Conservation (phyloP, 805 yeast genomes). For the Yamadazyma olivae region DNA sequence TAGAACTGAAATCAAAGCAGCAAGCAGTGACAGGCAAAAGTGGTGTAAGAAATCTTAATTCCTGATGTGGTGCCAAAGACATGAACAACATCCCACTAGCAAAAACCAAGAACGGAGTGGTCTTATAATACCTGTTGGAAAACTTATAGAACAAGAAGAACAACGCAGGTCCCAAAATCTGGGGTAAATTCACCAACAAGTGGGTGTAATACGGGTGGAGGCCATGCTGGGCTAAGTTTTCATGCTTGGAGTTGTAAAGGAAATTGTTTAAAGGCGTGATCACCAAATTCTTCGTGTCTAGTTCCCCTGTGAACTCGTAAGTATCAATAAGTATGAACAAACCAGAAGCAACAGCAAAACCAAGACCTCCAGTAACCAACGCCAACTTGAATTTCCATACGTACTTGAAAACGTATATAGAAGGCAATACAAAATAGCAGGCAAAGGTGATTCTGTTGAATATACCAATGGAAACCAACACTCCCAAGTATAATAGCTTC, state of each 20-base stretch:
- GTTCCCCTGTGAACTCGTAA: slow-evolving; percentile 21
- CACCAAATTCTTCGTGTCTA: slow-evolving; percentile 24
- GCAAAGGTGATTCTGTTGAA: slow-evolving; percentile 86
- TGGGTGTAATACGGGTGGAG: slow-evolving; percentile 79
- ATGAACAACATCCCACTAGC: slow-evolving; percentile 59
- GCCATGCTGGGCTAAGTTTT: slow-evolving; percentile 76
- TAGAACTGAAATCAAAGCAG: slow-evolving; percentile 44
- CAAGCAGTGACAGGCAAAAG: slow-evolving; percentile 66
- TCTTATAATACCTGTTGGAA: slow-evolving; percentile 38
- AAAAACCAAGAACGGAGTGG: slow-evolving; percentile 59
- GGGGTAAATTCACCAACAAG: slow-evolving; percentile 70
- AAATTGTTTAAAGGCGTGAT: slow-evolving; percentile 79
- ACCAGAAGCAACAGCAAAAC: slow-evolving; percentile 34
- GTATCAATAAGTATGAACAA: slow-evolving; percentile 57
- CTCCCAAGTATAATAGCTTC: slow-evolving; percentile 38
- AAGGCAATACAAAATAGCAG: slow-evolving; percentile 70
- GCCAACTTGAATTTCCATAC: slow-evolving; percentile 32
- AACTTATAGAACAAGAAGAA: slow-evolving; percentile 40
- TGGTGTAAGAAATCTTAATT: slow-evolving; percentile 82
- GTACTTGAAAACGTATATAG: slow-evolving; percentile 42
- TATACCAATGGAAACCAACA: slow-evolving; percentile 58
- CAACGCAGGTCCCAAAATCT: slow-evolving; percentile 73
- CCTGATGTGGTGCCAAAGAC: slow-evolving; percentile 88
- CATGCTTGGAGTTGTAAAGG: slow-evolving; percentile 56
- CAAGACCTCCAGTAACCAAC: slow-evolving; percentile 25